These are phyloP conservation scores for Curvularia sp. DNA, from an alignment of 2,329 filamentous ascomycete genomes.

Conservation along the genomic window DNA sequence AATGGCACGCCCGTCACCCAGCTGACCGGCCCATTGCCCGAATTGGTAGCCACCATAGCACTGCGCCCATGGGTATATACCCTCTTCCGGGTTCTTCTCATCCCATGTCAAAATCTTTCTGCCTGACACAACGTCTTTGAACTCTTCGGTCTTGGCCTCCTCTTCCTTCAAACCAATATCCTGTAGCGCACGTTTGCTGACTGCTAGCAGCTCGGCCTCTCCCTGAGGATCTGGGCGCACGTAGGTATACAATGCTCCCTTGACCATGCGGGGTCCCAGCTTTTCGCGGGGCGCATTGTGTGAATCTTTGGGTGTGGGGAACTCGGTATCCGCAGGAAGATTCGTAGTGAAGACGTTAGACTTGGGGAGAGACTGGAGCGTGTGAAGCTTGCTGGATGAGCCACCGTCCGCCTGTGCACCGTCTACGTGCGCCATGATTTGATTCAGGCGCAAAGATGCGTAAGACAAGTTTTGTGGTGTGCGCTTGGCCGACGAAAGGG, in stretches of 20 bases:
- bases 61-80: conserved; percentile 96
- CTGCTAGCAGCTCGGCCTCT: conserved; percentile 78
- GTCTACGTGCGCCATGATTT: conserved; percentile 55
- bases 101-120: conserved; percentile 84
- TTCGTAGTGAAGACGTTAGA: conserved; percentile 69
- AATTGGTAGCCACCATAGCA: conserved; percentile 82
- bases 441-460: conserved; percentile 47
- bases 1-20: conserved; percentile 93
- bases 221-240: conserved; percentile 79
- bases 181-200: conserved; percentile 77
- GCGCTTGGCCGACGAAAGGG: conserved; percentile 7
- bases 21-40: conserved; percentile 92
- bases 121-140: conserved; percentile 78
- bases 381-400: conserved; percentile 33
- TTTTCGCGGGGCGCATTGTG: conserved; percentile 79
- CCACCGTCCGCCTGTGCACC: conserved; percentile 34
- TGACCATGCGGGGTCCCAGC: conserved; percentile 82
- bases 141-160: conserved; percentile 75
- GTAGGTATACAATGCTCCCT: conserved; percentile 85
- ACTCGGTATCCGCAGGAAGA: conserved; percentile 77
- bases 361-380: conserved; percentile 65
- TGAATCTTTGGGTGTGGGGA: conserved; percentile 80
- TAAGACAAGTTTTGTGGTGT: conserved; percentile 17
- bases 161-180: conserved; percentile 78
- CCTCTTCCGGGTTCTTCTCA: conserved; percentile 57